Evolutionary conservation across 306 rosid genomes (phyloP).

Genomic region (Cucurbita moschata): DNA sequence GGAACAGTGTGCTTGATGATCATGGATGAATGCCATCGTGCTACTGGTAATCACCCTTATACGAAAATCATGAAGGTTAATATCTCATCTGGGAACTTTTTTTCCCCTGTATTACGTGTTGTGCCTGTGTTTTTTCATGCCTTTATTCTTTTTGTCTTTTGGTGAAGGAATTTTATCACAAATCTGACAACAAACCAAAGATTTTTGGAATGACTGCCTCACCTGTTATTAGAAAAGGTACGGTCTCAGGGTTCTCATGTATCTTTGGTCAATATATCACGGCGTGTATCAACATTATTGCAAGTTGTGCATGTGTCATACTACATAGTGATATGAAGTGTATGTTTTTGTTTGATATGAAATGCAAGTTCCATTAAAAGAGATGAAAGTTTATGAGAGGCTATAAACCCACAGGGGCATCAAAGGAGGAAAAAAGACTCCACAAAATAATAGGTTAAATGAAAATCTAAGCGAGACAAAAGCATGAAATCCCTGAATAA

Average conservation of each 20-base stretch:
- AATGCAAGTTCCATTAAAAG: not conserved
- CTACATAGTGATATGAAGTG: not conserved
- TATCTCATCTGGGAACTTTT: slow-evolving; percentile 2
- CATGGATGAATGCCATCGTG: slow-evolving; percentile 79
- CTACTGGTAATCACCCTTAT: slow-evolving; percentile 80
- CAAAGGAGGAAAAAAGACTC: not conserved
- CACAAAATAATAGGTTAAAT: not conserved
- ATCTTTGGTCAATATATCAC: not conserved
- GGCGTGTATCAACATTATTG: not conserved
- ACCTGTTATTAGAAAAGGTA: slow-evolving; percentile 76
- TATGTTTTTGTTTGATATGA: not conserved
- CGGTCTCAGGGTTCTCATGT: not conserved
- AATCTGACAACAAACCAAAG: slow-evolving; percentile 58
- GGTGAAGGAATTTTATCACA: slow-evolving; percentile 81
- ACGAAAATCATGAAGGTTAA: slow-evolving; percentile 75
- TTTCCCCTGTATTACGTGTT: not conserved
- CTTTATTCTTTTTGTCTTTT: slow-evolving; percentile 8
- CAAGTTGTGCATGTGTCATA: not conserved
- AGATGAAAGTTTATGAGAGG: not conserved
- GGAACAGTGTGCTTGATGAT: slow-evolving; percentile 55
- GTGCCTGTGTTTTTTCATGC: slow-evolving; percentile 6
- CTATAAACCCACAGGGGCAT: not conserved
- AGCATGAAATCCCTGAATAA: not conserved
- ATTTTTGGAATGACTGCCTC: slow-evolving; percentile 90
- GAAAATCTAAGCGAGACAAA: not conserved